phyloP scores from a whole-genome alignment of 2,329 filamentous ascomycete genomes.

The Xylariaceae sp. region DNA sequence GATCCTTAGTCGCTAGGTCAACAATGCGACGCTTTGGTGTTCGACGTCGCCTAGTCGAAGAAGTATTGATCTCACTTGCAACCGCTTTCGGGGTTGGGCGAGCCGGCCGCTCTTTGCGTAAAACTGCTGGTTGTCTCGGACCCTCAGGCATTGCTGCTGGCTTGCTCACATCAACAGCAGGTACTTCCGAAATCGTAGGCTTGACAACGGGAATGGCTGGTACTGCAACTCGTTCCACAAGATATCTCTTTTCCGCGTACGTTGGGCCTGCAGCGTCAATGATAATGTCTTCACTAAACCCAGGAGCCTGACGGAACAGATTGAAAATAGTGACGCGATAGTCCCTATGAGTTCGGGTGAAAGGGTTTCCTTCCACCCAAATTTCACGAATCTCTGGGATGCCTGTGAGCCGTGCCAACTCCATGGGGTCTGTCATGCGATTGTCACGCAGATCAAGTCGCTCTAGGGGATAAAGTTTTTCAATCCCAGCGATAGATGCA shows the following conservation, averaged over 20 bases:
- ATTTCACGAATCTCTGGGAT: constrained; percentile 91
- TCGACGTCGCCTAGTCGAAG: constrained; percentile 58
- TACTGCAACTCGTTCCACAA: constrained; percentile 78
- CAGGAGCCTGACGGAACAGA: constrained; percentile 84
- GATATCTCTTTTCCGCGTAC: constrained; percentile 80
- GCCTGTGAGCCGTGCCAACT: constrained; percentile 82
- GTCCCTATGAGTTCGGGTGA: constrained; percentile 79
- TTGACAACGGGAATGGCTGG: constrained; percentile 77
- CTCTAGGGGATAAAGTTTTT: constrained; percentile 84
- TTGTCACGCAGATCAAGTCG: constrained; percentile 91
- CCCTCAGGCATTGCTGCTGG: constrained; percentile 57
- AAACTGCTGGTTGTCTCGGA: constrained; percentile 48
- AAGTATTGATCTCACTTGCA: constrained; percentile 57
- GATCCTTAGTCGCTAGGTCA: constrained; percentile 57
- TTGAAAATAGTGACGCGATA: constrained; percentile 95
- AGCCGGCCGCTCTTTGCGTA: constrained; percentile 56
- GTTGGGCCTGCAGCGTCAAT: constrained; percentile 82
- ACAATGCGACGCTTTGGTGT: constrained; percentile 63
- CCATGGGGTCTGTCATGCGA: constrained; percentile 81
- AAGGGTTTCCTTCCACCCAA: constrained; percentile 89
- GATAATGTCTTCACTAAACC: constrained; percentile 84
- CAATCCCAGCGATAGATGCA: constrained; percentile 81
- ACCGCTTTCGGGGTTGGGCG: constrained; percentile 48
- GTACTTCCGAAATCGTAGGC: constrained; percentile 60
- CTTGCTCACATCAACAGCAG: constrained; percentile 66